Evolutionary conservation across 2,329 filamentous ascomycete genomes (phyloP).

Genomic region (Paracorniculantispora psalliotae): DNA sequence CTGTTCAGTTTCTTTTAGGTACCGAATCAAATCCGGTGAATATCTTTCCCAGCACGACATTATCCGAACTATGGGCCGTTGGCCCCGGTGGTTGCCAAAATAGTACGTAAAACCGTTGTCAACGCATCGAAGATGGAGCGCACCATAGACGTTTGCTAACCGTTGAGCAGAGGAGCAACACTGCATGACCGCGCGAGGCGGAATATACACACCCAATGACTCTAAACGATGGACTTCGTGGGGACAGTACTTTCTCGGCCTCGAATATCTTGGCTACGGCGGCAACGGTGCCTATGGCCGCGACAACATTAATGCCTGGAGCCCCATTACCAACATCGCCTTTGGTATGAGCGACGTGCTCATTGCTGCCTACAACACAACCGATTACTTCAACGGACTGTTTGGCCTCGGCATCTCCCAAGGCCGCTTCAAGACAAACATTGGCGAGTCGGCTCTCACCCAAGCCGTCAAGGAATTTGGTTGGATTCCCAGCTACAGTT

Average conservation of each 20-base stretch:
- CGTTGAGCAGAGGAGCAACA: conserved; percentile 37
- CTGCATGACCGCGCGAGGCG: conserved; percentile 55
- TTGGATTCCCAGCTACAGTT: conserved; percentile 65
- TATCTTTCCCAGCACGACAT: conserved; percentile 56
- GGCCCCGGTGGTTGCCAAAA: conserved; percentile 50
- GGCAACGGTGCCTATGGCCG: conserved; percentile 63
- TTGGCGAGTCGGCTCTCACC: conserved; percentile 48
- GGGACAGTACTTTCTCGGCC: conserved; percentile 55
- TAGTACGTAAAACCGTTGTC: conserved; percentile 39
- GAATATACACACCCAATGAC: conserved; percentile 46
- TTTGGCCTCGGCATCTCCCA: conserved; percentile 53
- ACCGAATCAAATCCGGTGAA: conserved; percentile 31
- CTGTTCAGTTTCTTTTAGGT: conserved; percentile 53
- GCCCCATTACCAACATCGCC: conserved; percentile 32
- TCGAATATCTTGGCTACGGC: conserved; percentile 51
- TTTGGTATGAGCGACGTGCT: conserved; percentile 42
- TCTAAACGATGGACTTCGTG: conserved; percentile 56
- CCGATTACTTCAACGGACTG: conserved; percentile 48
- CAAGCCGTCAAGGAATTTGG: conserved; percentile 55
- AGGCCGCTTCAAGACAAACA: conserved; percentile 45
- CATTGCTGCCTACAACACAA: conserved; percentile 50
- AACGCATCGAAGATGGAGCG: too few species aligned
- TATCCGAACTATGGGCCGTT: conserved; percentile 68
- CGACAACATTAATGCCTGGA: conserved; percentile 41
- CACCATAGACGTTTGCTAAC: conserved; percentile 14